A percentile compares a stretch with the other conserved stretches of the same genome.
phyloP scores from a whole-genome alignment of 2,329 filamentous ascomycete genomes.

The Elsinoe ampelina region DNA sequence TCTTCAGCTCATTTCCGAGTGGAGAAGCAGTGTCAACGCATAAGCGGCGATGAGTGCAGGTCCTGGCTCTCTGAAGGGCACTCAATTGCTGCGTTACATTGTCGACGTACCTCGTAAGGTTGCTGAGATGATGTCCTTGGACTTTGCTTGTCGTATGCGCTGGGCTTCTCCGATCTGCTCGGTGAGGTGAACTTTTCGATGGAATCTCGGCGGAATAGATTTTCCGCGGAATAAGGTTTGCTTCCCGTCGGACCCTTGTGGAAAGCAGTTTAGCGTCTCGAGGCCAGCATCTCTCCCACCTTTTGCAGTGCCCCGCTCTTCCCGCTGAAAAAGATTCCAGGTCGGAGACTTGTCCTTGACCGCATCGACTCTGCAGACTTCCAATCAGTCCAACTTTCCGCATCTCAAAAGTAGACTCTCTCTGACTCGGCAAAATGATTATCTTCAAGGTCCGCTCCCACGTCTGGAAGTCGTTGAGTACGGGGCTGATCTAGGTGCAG shows the following conservation, averaged over 20 bases:
- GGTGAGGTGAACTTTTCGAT: conserved; percentile 16
- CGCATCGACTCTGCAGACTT: conserved; percentile 13
- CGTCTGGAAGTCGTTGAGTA: conserved; percentile 18
- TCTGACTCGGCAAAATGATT: conserved; percentile 39
- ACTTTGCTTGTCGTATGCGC: background rate
- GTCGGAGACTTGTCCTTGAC: conserved; percentile 6
- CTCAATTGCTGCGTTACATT: conserved; percentile 23
- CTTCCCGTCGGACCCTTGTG: background rate
- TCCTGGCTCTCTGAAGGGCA: conserved; percentile 44
- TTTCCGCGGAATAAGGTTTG: background rate
- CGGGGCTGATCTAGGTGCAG: conserved; percentile 39
- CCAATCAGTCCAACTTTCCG: conserved; percentile 9
- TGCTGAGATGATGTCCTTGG: conserved; percentile 12
- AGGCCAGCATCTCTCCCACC: background rate
- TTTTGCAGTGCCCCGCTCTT: conserved; percentile 11
- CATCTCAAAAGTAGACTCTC: conserved; percentile 19
- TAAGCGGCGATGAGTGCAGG: conserved; percentile 32
- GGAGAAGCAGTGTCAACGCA: conserved; percentile 39
- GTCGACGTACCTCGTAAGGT: conserved; percentile 28
- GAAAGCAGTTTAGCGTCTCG: background rate
- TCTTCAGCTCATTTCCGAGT: conserved; percentile 55
- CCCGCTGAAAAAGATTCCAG: conserved; percentile 13
- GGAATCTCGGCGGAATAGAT: conserved; percentile 6
- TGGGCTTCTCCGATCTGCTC: background rate
- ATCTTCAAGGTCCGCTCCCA: conserved; percentile 44